Evolutionary conservation across 805 yeast genomes (phyloP), one percentile per base, ranked within the genome.

Genomic region (Cyberlindnera bimundalis): DNA sequence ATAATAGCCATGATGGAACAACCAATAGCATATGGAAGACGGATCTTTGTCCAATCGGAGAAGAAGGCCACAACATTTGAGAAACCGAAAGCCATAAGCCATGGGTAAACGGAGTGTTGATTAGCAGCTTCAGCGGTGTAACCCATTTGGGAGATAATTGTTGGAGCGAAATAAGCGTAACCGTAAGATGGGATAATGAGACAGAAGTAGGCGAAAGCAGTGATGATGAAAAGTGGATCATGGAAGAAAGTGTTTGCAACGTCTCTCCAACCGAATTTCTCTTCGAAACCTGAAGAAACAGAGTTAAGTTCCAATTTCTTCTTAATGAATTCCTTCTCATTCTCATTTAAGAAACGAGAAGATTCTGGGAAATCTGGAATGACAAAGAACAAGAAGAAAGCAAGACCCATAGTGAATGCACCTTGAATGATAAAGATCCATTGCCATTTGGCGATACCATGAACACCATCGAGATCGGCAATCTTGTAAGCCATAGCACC

Each of bases 21-120:
- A 6, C 58, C 60, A 16, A 64, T 52, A 18, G 65, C 65, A 40
- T 63, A 66, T 12, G 68, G 68, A 17, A 73, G 58, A 63, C 88
- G 70, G 34, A 58, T 55, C 45, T 73, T 66, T 17, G 65, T 39
- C 34, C 55, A 61, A 58, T 87, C 96, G 1, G 93, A 81, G 42
- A 70, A 47, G 43, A 69, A 65, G 0, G 95, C 91, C n/a, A 73
- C 47, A 4, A 76, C 52, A 63, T 81, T 79, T 32, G 81, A 74
- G 25, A 74, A 65, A 6, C 82, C 88, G 55, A 87, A 83, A 0
- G 95, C 85, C 21, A 73, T 65, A 30, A 85, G 68, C 90, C 95
- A 88, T 16, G 96, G 95, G 50, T 87, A 89, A 35, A 88, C 85
- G 0, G 95, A 83, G 64, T 81, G 81, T 40, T 82, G 74, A 61